Evolutionary conservation across 2,329 filamentous ascomycete species (phyloP), one percentile per base, ranked within the genome.

Genomic region (Verticillium albo-atrum): DNA sequence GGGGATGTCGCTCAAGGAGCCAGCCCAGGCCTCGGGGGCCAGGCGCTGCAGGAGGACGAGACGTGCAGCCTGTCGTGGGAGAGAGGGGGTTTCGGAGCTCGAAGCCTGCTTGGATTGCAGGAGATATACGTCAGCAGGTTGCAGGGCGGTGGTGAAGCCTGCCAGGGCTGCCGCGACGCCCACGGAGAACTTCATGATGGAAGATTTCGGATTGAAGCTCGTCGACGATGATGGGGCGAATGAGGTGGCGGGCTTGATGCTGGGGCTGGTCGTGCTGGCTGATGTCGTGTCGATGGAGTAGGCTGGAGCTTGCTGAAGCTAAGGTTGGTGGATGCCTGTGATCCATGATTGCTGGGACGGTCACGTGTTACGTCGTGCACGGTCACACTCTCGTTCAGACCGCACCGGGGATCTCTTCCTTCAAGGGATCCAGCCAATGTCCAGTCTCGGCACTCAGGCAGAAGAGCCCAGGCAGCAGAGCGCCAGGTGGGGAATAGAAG

Each of bases 11-110:
- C 73, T 78, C 67, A 76, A 75, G 64, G 76, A 77, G 63, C 77
- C 81, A 67, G 77, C 78, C 67, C 77, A 74, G 15, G 26, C 55
- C 34, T 75, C 71, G 58, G 76, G 74, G 20, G 77, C 77, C 60
- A 86, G 72, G 56, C 85, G 81, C 69, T 86, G 84, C 14, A 86
- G 79, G 54, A 88, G 71, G 67, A 89, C 78, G 61, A 87, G 77
- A 68, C 82, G 79, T 60, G 81, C 83, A 69, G 85, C 74, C 70
- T 81, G 78, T 65, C 79, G 78, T 55, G 82, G 77, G 65, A 86
- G 71, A 53, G 76, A 75, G 56, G 79, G 73, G 54, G 75, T 67
- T 55, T 72, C 62, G 62, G 69, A 60, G 51, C 69, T 60, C 64
- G 66, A 67, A 64, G 63, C 64, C 61, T 66, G 68, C 70, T 70